Evolutionary conservation across 2,329 filamentous ascomycete genomes (phyloP), one percentile per base, ranked within the genome.

Genomic region (Penicillium sp.): DNA sequence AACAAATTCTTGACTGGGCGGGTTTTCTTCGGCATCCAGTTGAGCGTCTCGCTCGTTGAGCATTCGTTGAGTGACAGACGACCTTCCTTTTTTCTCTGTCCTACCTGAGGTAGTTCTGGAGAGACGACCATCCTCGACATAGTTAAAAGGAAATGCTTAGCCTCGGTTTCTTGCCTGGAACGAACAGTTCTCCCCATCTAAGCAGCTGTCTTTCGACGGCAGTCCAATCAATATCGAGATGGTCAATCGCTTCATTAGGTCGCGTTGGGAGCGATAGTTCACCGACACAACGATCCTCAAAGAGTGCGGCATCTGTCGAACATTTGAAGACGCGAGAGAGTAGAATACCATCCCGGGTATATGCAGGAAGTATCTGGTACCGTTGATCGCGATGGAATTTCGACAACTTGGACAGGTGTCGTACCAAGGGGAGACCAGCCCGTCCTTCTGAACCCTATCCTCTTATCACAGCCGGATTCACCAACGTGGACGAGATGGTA

Each of bases 201-300:
- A 49, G 20, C 11, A 46, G 37, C 25, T 49, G 32, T 31, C 44
- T 43, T 33, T 46, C 47, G 7, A 47, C 47, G 40, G 41, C 13
- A 11, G 44, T 51, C 51, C 44, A 58, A 43, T 54, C 40, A 14
- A 51, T 47, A 20, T 51, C 35, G 20, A 40, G 33, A 25, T 33
- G 9, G 20, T 45, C 31, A 45, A 51, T 18, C 43, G 28, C 23
- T 39, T 33, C 7, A 11, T 40, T 11, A 50, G 41, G 29, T 45
- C 33, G 5, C 21, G 20, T 34, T 50, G 29, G n/a, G 15, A 32
- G 14, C 36, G 33, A 35, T 43, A 33, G 14, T 45, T 37, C 9
- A 48, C 41, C 13, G 38, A 50, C 13, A 44, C 33, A 18, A 44
- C 17, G 7, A 49, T 37, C 4, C 11, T 35, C 20, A 35, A 26